phyloP scores from a whole-genome alignment of 2,329 filamentous ascomycete genomes.

The Remersonia thermophila region DNA sequence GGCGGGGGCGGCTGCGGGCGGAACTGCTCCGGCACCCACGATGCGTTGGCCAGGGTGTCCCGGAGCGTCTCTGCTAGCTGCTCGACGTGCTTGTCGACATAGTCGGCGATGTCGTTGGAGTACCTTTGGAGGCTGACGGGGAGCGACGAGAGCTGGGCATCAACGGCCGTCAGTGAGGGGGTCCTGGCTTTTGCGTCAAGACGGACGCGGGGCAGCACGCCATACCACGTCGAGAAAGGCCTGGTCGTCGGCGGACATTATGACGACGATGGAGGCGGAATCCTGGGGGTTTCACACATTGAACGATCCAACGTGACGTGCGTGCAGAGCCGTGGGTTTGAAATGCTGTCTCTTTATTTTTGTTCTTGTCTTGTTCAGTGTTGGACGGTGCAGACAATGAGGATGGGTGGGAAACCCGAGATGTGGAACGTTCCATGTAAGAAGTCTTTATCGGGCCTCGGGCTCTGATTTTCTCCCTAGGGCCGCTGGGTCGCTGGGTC shows the following conservation, averaged over 20 bases:
- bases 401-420: background rate
- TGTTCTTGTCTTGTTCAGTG: too few relatives aligned
- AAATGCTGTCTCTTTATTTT: too few relatives aligned
- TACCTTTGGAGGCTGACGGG: conserved; percentile 57
- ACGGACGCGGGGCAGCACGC: conserved; percentile 6
- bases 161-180: background rate
- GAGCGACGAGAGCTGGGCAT: conserved; percentile 36
- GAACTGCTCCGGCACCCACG: conserved; percentile 62
- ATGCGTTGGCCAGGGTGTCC: conserved; percentile 51
- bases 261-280: conserved; percentile 2
- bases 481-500: too few relatives aligned
- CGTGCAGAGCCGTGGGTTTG: background rate
- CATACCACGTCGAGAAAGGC: conserved; percentile 66
- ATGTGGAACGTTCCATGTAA: conserved; percentile 3
- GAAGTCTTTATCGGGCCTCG: conserved; percentile 4
- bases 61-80: conserved; percentile 58
- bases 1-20: conserved; percentile 44
- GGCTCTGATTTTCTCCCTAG: conserved; percentile 1
- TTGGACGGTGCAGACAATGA: too few relatives aligned
- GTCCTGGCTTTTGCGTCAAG: too few relatives aligned
- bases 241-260: conserved; percentile 69
- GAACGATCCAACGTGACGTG: too few relatives aligned
- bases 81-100: conserved; percentile 72
- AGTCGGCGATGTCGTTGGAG: conserved; percentile 61
- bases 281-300: too few relatives aligned